Evolutionary conservation across 2,329 filamentous ascomycete genomes (phyloP).

Genomic region (Botrytis squamosa): DNA sequence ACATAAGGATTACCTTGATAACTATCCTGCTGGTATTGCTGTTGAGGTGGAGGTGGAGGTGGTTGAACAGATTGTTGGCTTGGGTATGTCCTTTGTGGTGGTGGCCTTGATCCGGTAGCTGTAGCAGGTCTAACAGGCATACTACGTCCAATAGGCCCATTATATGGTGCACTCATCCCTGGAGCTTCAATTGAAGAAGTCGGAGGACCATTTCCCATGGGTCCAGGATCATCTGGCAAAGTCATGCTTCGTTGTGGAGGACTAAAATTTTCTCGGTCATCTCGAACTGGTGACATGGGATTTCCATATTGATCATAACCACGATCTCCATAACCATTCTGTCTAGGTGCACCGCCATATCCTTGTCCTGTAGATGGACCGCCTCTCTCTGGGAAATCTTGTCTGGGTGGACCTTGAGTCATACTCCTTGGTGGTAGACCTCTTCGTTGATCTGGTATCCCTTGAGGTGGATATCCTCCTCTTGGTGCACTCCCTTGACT

Average conservation of each 20-base stretch:
- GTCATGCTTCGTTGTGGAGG: conserved; percentile 60
- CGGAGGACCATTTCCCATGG: conserved; percentile 38
- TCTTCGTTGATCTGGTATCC: conserved; percentile 31
- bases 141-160: conserved; percentile 46
- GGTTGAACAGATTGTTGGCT: conserved; percentile 39
- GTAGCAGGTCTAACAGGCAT: conserved; percentile 56
- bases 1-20: conserved; percentile 27
- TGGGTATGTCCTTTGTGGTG: conserved; percentile 53
- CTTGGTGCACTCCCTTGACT: conserved; percentile 31
- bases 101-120: conserved; percentile 51
- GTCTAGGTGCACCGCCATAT: conserved; percentile 24
- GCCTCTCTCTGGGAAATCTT: conserved; percentile 16
- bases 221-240: conserved; percentile 52
- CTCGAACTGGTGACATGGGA: conserved; percentile 28
- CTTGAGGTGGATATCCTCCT: conserved; percentile 31
- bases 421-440: conserved; percentile 26
- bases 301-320: conserved; percentile 34
- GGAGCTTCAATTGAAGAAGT: conserved; percentile 32
- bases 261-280: conserved; percentile 46
- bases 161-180: conserved; percentile 46
- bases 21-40: conserved; percentile 22
- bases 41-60: conserved; percentile 30
- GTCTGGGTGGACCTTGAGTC: conserved; percentile 24
- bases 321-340: conserved; percentile 34
- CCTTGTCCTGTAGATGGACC: conserved; percentile 22